Conservation (phyloP, 140 eudicot genomes). For the Anethum foeniculum region DNA sequence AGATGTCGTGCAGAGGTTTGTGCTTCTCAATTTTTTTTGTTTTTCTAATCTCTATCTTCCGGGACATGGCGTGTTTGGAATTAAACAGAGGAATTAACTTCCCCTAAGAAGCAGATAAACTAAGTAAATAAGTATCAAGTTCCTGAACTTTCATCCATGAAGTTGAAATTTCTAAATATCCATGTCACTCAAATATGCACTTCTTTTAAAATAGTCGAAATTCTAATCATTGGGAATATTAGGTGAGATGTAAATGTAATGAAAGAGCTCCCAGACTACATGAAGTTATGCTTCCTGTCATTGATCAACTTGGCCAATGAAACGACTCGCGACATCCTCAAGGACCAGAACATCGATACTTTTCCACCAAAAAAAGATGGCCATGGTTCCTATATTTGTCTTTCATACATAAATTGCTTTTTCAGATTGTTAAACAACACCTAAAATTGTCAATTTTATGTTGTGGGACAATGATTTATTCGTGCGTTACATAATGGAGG, state of each 20-base stretch:
- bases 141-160: no score
- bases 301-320: constrained; percentile 29
- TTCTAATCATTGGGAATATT: background rate
- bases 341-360: constrained; percentile 10
- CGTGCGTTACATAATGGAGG: constrained; percentile 26
- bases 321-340: constrained; percentile 26
- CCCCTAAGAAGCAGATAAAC: no score
- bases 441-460: background rate
- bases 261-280: constrained; percentile 30
- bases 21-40: background rate
- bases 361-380: constrained; percentile 11
- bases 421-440: background rate
- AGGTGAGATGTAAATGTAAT: constrained; percentile 33
- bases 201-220: no score
- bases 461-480: constrained; percentile 24
- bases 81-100: no score
- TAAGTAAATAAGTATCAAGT: no score
- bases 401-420: background rate
- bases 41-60: no score
- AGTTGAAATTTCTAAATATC: no score
- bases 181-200: background rate
- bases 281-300: constrained; percentile 41
- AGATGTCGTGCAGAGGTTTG: constrained; percentile 22
- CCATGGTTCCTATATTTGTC: no score
- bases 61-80: background rate